phyloP scores from a whole-genome alignment of 768 basidiomycete genomes.

The Lentinula boryana region DNA sequence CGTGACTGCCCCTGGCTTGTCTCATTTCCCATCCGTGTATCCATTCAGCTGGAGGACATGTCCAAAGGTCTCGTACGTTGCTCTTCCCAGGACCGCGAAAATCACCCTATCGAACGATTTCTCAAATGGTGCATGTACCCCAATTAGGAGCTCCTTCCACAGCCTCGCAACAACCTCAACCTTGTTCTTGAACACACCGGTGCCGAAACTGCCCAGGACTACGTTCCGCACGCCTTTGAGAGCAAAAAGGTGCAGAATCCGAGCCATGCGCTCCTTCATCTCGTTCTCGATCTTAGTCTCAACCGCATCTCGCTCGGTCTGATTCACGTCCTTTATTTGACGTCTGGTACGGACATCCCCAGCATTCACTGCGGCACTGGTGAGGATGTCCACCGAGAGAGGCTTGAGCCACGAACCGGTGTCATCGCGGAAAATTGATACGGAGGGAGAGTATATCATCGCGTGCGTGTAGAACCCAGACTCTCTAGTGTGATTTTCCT shows the following conservation, averaged over 20 bases:
- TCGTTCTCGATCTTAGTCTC: slow-evolving; percentile 38
- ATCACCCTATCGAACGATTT: slow-evolving; percentile 55
- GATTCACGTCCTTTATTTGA: slow-evolving; percentile 2
- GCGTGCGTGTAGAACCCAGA: slow-evolving; percentile 67
- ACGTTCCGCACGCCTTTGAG: slow-evolving; percentile 50
- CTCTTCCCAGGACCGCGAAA: slow-evolving; percentile 58
- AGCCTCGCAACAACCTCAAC: slow-evolving; percentile 51
- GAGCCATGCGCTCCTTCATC: slow-evolving; percentile 70
- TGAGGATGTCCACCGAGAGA: slow-evolving; percentile 58
- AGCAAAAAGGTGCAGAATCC: slow-evolving; percentile 63
- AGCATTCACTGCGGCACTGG: slow-evolving; percentile 74
- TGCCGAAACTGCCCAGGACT: slow-evolving; percentile 73
- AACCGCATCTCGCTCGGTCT: slow-evolving; percentile 4
- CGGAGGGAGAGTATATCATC: slow-evolving; percentile 67
- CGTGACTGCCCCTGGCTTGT: background rate
- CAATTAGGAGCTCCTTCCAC: slow-evolving; percentile 55
- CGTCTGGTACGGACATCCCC: slow-evolving; percentile 28
- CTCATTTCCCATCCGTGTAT: background rate
- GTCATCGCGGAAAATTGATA: slow-evolving; percentile 61
- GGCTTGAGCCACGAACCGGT: slow-evolving; percentile 50
- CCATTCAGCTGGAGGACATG: slow-evolving; percentile 6
- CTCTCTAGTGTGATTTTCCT: slow-evolving; percentile 14
- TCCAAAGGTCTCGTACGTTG: slow-evolving; percentile 31
- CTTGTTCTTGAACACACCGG: slow-evolving; percentile 69
- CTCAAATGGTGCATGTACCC: slow-evolving; percentile 43